phyloP scores from a whole-genome alignment of 306 rosid species.

The Cucumis hystrix region DNA sequence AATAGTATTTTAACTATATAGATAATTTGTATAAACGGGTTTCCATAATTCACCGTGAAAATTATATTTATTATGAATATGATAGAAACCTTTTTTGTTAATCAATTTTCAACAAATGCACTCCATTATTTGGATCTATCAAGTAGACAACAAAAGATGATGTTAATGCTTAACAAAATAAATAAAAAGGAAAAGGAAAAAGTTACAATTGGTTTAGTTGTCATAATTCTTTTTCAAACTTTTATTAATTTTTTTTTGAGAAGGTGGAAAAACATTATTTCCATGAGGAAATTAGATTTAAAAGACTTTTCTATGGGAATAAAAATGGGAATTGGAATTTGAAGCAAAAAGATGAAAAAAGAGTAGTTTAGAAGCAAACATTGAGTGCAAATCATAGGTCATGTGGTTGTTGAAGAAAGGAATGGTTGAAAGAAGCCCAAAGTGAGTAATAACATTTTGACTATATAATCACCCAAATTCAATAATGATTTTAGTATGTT shows the following conservation, averaged over 20 bases:
- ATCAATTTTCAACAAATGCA: background rate
- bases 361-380: background rate
- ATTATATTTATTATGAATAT: background rate
- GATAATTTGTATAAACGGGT: background rate
- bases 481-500: background rate
- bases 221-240: background rate
- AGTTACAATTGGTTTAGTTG: background rate
- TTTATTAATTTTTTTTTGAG: too few species aligned
- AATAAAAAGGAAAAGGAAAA: too few species aligned
- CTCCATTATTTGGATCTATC: background rate
- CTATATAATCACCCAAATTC: background rate
- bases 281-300: too few species aligned
- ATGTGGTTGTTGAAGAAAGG: background rate
- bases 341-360: background rate
- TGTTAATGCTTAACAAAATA: background rate
- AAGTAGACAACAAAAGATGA: background rate
- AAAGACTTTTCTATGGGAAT: too few species aligned
- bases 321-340: background rate
- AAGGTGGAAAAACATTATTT: too few species aligned
- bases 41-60: background rate
- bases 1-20: too few species aligned
- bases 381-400: background rate
- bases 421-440: background rate
- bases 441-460: background rate
- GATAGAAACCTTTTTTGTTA: background rate